phyloP scores from a whole-genome alignment of 306 rosid genomes.

The Vigna trinervia region DNA sequence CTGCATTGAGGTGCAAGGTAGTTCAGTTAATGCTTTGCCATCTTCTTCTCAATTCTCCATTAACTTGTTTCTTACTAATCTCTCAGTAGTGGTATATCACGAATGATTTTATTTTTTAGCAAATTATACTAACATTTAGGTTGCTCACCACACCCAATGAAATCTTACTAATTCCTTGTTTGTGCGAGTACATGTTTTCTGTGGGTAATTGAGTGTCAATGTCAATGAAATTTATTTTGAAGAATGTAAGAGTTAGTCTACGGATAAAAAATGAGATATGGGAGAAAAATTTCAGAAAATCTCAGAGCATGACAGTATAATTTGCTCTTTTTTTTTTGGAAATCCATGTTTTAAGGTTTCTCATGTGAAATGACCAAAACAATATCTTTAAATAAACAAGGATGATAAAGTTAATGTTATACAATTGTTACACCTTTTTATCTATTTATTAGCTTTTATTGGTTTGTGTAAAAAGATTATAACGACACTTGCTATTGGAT shows the following conservation, averaged over 20 bases:
- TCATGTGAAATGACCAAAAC: neutral
- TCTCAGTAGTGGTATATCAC: neutral
- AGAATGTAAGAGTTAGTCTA: neutral
- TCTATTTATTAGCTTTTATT: neutral
- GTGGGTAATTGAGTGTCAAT: neutral
- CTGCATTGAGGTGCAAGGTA: constrained; percentile 86
- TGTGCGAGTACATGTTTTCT: neutral
- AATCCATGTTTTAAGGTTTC: constrained; percentile 5
- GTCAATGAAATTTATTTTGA: neutral
- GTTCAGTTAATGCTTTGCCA: neutral
- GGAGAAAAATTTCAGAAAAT: neutral
- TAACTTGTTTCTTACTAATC: constrained; percentile 14
- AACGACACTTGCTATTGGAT: too few species aligned
- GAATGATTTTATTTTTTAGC: neutral
- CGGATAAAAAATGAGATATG: neutral
- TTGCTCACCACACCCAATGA: neutral
- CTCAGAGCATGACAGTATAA: neutral
- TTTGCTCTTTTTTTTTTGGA: neutral
- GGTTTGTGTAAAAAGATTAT: neutral
- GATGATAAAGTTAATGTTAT: neutral
- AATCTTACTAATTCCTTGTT: neutral
- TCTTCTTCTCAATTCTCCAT: constrained; percentile 19
- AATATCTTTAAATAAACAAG: neutral
- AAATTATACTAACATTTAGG: neutral
- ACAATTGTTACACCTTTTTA: neutral